Evolutionary conservation across 2,329 filamentous ascomycete genomes (phyloP), one percentile per base, ranked within the genome.

Genomic region (Pseudocercospora fuligena): DNA sequence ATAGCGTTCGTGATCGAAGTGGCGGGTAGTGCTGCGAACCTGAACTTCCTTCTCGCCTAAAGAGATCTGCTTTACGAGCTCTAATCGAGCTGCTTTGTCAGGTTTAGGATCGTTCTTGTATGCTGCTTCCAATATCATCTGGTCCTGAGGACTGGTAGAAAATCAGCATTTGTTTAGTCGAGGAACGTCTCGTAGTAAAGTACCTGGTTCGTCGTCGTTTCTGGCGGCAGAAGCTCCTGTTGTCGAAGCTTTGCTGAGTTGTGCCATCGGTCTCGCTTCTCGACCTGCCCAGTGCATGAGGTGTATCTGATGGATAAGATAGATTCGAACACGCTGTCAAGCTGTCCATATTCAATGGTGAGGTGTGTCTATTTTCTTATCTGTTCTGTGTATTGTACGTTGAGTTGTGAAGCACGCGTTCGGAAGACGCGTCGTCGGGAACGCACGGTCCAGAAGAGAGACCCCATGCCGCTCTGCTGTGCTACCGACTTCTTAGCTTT

Each of bases 21-120:
- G n/a, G 25, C 56, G n/a, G 5, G 33, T 21, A 27, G 60, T 46
- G 47, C 12, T 19, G 49, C 90, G 80, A 82, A 97, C 94, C 89
- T 97, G 94, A 43, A 97, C 93, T 83, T 97, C 94, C 80, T 97
- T 97, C 82, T 97, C 94, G 72, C 92, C 94, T 70, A 98, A 85
- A 25, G 92, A 91, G 68, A 97, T 93, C 80, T 89, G 91, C 80
- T 88, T 87, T 67, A 96, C 92, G 70, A 98, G 93, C 66, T 90
- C 89, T 56, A 92, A 86, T 81, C 94, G 92, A 79, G 92, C 91
- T 64, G 89, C 86, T 81, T 97, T 97, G 82, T 97, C 94, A 36
- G 94, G 94, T 80, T 97, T 97, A 6, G 92, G 88, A 78, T 97
- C 96, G 69, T 85, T 87, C 73, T 88, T 86, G 77, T 97, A 97